Conservation (phyloP, 768 basidiomycete species). For the Kwoniella europaea region DNA sequence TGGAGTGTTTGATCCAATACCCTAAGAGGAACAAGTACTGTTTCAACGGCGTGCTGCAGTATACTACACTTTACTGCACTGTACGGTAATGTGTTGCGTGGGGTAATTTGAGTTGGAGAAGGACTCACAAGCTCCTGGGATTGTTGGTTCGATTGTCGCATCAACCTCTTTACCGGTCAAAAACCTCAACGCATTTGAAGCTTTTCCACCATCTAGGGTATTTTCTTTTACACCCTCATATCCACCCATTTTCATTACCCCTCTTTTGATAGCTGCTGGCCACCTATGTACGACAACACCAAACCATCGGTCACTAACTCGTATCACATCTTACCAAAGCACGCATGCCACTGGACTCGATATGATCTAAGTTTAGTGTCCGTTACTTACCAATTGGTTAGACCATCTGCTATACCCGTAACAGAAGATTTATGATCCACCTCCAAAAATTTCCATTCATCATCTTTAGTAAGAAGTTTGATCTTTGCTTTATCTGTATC, state of each 20-base stretch:
- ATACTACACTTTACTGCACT: not conserved
- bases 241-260: conserved; percentile 2
- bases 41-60: not conserved
- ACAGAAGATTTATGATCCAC: not conserved
- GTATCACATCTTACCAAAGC: not conserved
- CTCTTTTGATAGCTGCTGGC: conserved; percentile 6
- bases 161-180: not conserved
- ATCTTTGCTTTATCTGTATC: not conserved
- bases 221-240: not conserved
- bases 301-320: not conserved
- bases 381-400: not conserved
- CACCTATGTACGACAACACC: not conserved
- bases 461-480: not conserved
- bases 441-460: not conserved
- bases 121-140: not conserved
- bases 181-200: not conserved
- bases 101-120: too few relatives aligned
- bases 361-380: not conserved
- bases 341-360: not conserved
- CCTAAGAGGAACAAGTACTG: not conserved
- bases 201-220: not conserved
- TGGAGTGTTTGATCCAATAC: not conserved
- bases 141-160: not conserved
- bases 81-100: too few relatives aligned
- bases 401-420: not conserved